A percentile compares a stretch with the other conserved stretches of the same genome.
These are phyloP conservation scores for Cryptosporidium sp. DNA, from an alignment of 169 alveolate genomes.

Conservation along the genomic window DNA sequence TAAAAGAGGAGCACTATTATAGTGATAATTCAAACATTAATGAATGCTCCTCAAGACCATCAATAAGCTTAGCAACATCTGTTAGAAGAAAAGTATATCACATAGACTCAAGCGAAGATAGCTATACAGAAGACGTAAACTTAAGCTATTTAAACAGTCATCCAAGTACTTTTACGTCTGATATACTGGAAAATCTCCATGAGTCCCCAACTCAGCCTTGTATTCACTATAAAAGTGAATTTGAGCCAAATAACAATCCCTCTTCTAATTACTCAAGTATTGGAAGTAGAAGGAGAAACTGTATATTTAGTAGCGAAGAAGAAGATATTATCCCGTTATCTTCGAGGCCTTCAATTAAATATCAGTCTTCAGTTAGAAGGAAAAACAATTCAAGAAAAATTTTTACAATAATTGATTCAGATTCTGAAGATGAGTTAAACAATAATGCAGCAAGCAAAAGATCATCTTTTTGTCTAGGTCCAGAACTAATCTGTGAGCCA, in stretches of 20 bases:
- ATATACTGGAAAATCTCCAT: not conserved
- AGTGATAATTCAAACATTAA: conserved; percentile 12
- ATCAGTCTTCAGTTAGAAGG: conserved; percentile 74
- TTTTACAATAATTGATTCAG: conserved; percentile 30
- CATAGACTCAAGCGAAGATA: conserved; percentile 47
- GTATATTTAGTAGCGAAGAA: conserved; percentile 9
- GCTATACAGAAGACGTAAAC: not conserved
- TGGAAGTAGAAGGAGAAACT: conserved; percentile 42
- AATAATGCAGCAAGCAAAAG: conserved; percentile 1
- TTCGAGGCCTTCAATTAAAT: conserved; percentile 54
- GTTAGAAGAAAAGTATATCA: conserved; percentile 22
- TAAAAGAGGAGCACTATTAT: not conserved
- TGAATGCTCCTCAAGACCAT: conserved; percentile 24
- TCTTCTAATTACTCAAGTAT: not conserved
- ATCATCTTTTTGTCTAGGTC: conserved; percentile 71
- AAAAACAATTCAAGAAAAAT: conserved; percentile 31
- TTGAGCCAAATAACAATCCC: not conserved
- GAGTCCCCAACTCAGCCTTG: conserved; percentile 40
- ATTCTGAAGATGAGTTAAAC: conserved; percentile 9
- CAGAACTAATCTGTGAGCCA: conserved; percentile 45
- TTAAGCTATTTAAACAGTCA: not conserved
- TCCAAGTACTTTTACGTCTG: not conserved
- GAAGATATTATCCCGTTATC: not conserved
- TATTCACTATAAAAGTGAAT: conserved; percentile 24
- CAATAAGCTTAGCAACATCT: conserved; percentile 43